These are phyloP conservation scores for Diaporthe nobilis DNA, from an alignment of 2,329 filamentous ascomycete genomes.

Conservation along the genomic window DNA sequence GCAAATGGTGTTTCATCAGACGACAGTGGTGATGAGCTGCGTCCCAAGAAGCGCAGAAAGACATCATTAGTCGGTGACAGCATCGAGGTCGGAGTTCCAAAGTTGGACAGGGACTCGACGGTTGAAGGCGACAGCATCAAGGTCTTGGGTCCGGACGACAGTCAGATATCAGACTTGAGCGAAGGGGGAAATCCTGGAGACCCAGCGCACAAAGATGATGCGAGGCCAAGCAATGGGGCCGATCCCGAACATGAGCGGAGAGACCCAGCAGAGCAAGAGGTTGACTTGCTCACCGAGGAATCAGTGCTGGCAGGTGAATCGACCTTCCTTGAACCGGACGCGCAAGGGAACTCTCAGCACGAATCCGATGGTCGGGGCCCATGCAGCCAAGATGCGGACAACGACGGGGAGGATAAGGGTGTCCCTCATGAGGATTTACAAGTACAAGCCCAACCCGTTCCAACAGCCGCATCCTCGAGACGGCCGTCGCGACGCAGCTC, in stretches of 20 bases:
- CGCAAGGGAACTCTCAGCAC: background rate
- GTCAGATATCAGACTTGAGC: background rate
- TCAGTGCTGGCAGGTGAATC: conserved; percentile 28
- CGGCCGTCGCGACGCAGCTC: conserved; percentile 7
- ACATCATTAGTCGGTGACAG: conserved; percentile 37
- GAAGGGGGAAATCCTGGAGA: background rate
- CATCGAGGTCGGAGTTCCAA: conserved; percentile 37
- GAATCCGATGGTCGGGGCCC: background rate
- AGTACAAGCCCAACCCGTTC: background rate
- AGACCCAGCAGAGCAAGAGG: conserved; percentile 33
- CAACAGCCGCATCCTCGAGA: background rate
- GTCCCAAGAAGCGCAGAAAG: conserved; percentile 46
- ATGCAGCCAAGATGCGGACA: background rate
- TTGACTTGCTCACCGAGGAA: conserved; percentile 32
- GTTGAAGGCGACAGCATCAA: conserved; percentile 14
- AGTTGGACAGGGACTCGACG: background rate
- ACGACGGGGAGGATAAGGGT: background rate
- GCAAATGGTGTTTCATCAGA: conserved; percentile 49
- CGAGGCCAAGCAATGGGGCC: background rate
- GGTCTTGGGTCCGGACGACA: background rate
- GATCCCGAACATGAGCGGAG: background rate
- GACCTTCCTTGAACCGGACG: background rate
- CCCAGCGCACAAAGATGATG: background rate
- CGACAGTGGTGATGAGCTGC: conserved; percentile 46
- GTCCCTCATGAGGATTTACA: background rate